Conservation (phyloP, 2,329 filamentous ascomycete species). For the Ilyonectria sp. region DNA sequence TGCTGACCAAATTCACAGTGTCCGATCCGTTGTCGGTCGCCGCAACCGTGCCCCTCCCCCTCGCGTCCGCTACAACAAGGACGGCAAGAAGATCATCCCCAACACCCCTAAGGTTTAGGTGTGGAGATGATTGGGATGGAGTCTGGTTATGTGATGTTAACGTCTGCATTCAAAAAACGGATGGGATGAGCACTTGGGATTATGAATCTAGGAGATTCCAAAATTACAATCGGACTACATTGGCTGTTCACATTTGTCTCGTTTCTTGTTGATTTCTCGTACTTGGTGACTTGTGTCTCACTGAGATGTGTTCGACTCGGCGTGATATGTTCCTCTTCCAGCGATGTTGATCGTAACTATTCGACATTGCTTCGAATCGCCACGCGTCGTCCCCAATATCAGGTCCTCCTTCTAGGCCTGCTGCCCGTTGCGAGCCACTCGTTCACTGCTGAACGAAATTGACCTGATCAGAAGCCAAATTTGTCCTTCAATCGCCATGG, state of each 20-base stretch:
- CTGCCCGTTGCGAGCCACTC: background rate
- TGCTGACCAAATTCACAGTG: constrained; percentile 75
- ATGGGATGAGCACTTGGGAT: constrained; percentile 56
- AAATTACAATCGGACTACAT: constrained; percentile 49
- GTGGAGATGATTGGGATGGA: constrained; percentile 54
- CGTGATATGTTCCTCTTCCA: too few relatives aligned
- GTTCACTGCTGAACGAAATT: background rate
- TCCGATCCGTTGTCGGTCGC: constrained; percentile 95
- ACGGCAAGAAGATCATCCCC: constrained; percentile 99
- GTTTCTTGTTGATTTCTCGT: background rate
- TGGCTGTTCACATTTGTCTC: constrained; percentile 37
- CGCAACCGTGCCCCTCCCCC: constrained; percentile 99
- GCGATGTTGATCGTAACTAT: too few relatives aligned
- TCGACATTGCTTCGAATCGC: background rate
- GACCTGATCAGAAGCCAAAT: background rate
- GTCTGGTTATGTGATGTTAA: constrained; percentile 55
- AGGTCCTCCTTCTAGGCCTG: background rate
- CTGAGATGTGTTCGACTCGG: background rate
- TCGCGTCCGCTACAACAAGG: constrained; percentile 99
- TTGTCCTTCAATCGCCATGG: background rate
- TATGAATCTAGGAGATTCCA: constrained; percentile 50
- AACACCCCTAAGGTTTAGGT: constrained; percentile 64
- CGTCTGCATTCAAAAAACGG: constrained; percentile 56
- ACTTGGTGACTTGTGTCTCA: background rate
- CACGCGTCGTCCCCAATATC: background rate